Conservation (phyloP, 1,284 basidiomycete genomes). For the Flammula alnicola region DNA sequence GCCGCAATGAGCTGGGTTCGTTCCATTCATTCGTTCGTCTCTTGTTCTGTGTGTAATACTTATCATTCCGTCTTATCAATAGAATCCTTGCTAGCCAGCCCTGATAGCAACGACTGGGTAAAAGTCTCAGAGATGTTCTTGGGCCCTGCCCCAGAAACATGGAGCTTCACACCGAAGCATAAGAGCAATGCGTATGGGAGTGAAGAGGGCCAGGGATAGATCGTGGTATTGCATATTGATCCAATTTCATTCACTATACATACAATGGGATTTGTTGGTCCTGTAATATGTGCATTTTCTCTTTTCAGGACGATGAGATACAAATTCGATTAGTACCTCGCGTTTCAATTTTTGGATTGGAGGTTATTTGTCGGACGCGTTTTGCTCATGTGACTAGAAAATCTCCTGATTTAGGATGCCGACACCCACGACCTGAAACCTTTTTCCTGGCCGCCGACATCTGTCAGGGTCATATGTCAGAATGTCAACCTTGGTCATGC, state of each 20-base stretch:
- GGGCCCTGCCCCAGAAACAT: constrained; percentile 50
- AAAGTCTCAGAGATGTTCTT: constrained; percentile 94
- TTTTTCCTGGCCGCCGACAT: no score
- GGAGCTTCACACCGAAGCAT: constrained; percentile 56
- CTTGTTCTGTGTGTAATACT: background rate
- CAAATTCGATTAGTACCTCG: no score
- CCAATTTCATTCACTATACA: background rate
- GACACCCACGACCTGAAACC: no score
- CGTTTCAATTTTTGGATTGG: no score
- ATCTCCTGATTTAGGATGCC: no score
- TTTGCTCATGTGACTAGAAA: no score
- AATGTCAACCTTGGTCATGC: no score
- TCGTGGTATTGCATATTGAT: background rate
- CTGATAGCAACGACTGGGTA: constrained; percentile 91
- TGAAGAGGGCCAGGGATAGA: constrained; percentile 47
- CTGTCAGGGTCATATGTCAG: no score
- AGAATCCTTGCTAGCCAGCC: constrained; percentile 87
- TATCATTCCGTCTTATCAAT: constrained; percentile 4
- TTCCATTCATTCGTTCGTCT: constrained; percentile 11
- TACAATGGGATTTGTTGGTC: no score
- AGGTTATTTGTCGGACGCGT: no score
- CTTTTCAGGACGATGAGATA: no score
- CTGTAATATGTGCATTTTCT: no score
- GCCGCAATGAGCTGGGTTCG: constrained; percentile 85
- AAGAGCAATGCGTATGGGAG: constrained; percentile 52